A percentile compares a stretch with the other conserved stretches of the same genome.
Evolutionary conservation across 1,139 yeast genomes (phyloP).

Genomic region (Kluyveromyces marxianus): DNA sequence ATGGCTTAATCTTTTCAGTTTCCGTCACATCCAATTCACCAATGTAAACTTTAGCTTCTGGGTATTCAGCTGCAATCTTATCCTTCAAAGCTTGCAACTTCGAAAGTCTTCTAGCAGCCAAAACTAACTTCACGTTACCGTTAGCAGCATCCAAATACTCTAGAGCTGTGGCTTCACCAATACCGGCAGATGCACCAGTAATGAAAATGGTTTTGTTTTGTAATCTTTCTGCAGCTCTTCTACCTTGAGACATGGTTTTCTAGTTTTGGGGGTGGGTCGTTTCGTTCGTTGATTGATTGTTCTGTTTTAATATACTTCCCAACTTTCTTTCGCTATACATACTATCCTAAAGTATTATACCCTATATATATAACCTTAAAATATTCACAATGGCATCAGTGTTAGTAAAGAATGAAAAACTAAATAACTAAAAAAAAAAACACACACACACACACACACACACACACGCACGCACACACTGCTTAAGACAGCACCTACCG

Average conservation of each 20-base stretch:
- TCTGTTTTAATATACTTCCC: neutral
- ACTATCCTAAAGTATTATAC: neutral
- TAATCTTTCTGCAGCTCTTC: constrained; percentile 34
- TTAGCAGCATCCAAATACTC: constrained; percentile 65
- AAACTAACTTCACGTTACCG: constrained; percentile 57
- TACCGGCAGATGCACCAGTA: constrained; percentile 45
- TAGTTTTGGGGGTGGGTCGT: neutral
- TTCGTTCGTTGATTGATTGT: neutral
- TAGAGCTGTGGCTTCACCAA: constrained; percentile 69
- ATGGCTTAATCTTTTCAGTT: constrained; percentile 43
- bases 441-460: too few species aligned
- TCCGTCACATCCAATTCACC: constrained; percentile 55
- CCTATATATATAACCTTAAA: too few species aligned
- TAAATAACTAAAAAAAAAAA: too few species aligned
- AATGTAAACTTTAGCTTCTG: constrained; percentile 43
- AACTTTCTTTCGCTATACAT: neutral
- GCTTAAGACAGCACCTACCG: too few species aligned
- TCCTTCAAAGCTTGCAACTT: constrained; percentile 41
- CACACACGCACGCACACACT: too few species aligned
- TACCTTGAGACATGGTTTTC: constrained; percentile 34
- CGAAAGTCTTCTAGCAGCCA: constrained; percentile 65
- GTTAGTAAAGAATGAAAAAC: too few species aligned
- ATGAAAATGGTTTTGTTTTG: constrained; percentile 38
- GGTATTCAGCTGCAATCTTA: constrained; percentile 39
- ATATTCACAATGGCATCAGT: too few species aligned